These are phyloP conservation scores for Cymbopogon flexuosus DNA, from an alignment of 202 grass and related monocot species.

Conservation along the genomic window DNA sequence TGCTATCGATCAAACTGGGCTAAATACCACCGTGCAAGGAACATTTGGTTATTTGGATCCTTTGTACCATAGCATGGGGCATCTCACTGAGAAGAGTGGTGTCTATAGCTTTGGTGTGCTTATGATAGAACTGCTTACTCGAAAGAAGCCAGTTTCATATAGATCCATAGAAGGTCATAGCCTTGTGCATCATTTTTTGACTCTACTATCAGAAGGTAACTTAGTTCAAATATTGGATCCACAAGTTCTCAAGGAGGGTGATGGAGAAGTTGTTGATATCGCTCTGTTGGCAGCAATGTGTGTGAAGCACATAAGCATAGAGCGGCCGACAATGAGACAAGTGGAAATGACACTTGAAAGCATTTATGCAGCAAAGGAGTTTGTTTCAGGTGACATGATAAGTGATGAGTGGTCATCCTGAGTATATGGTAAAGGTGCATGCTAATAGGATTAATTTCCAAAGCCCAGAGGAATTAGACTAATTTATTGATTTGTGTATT, in stretches of 20 bases:
- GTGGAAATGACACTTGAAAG: no score
- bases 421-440: neutral
- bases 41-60: neutral
- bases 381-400: no score
- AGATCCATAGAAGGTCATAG: neutral
- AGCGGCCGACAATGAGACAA: no score
- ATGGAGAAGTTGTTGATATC: no score
- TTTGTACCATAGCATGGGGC: neutral
- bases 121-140: neutral
- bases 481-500: neutral
- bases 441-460: neutral
- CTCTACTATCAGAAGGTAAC: no score
- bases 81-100: neutral
- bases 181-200: no score
- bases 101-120: neutral
- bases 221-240: no score
- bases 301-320: no score
- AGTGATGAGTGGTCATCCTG: neutral
- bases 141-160: neutral
- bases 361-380: no score
- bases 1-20: neutral
- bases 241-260: no score
- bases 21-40: neutral
- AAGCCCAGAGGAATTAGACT: neutral
- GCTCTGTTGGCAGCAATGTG: no score